Percentiles rank a stretch among this genome's conserved stretches.
These are phyloP conservation scores for Scutellaria baicalensis DNA, from an alignment of 257 asterid genomes.

Conservation along the genomic window DNA sequence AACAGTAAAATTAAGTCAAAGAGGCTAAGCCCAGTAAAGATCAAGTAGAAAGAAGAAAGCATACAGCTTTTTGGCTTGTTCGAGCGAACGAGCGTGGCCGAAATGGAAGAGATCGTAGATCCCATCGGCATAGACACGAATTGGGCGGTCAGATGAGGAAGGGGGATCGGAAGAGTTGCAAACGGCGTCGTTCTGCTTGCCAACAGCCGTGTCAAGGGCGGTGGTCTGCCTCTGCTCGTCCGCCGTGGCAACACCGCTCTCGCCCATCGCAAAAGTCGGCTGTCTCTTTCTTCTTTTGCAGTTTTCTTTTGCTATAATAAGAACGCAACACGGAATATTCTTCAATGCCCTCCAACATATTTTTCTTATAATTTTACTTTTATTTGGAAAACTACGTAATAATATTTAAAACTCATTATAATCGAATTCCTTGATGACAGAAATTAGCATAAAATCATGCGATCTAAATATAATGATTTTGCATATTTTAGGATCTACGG, in stretches of 20 bases:
- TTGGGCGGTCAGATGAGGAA: conserved; percentile 45
- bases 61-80: conserved; percentile 85
- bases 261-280: conserved; percentile 37
- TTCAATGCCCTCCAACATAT: background rate
- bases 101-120: conserved; percentile 98
- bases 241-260: conserved; percentile 29
- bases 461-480: no score
- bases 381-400: background rate
- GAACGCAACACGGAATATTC: conserved; percentile 16
- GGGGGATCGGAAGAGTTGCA: conserved; percentile 24
- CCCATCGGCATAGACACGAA: conserved; percentile 95
- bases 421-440: no score
- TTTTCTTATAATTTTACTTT: background rate
- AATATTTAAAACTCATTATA: no score
- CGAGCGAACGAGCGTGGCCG: conserved; percentile 98
- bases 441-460: no score
- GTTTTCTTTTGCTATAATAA: background rate
- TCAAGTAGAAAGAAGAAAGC: background rate
- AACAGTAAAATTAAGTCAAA: background rate
- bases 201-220: conserved; percentile 9
- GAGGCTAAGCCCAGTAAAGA: background rate
- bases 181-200: conserved; percentile 25
- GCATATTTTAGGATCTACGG: no score
- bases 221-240: conserved; percentile 27
- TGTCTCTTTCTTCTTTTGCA: background rate